Evolutionary conservation across 2,329 filamentous ascomycete species (phyloP).

Genomic region (Aspergillus versicolor): DNA sequence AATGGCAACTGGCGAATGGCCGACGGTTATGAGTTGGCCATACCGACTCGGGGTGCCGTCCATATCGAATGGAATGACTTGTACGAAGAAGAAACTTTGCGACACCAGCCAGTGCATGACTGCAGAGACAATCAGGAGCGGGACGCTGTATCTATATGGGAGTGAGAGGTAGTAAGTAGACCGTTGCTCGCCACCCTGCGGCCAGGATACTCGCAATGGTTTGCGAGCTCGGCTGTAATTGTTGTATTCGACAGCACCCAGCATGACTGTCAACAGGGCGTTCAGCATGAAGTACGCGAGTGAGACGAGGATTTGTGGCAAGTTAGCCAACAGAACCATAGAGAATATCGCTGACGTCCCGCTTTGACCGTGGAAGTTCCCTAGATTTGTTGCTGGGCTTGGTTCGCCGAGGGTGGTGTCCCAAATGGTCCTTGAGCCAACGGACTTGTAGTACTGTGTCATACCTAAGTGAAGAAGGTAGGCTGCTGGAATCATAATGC

Average conservation of each 20-base stretch:
- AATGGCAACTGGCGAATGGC: background rate
- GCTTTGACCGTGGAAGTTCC: background rate
- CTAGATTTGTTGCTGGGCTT: background rate
- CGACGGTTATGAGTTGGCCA: background rate
- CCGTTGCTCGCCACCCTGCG: constrained; percentile 34
- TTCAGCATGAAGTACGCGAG: constrained; percentile 36
- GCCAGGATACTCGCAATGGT: constrained; percentile 42
- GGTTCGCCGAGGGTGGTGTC: background rate
- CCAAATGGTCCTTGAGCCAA: background rate
- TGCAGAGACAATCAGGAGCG: constrained; percentile 32
- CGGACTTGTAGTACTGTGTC: background rate
- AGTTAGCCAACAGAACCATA: constrained; percentile 17
- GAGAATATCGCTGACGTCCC: background rate
- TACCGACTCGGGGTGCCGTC: background rate
- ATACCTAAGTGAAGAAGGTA: background rate
- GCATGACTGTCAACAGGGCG: constrained; percentile 44
- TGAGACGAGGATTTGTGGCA: constrained; percentile 32
- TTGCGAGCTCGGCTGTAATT: constrained; percentile 39
- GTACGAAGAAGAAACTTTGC: constrained; percentile 45
- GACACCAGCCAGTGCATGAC: constrained; percentile 50
- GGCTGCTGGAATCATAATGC: background rate
- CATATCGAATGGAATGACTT: constrained; percentile 20
- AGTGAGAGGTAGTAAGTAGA: constrained; percentile 47
- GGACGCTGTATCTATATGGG: constrained; percentile 35
- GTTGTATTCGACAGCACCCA: constrained; percentile 33